A percentile compares a stretch with the other conserved stretches of the same genome.
Evolutionary conservation across 179 eudicot genomes (phyloP).

Genomic region (Vitellaria paradoxa): DNA sequence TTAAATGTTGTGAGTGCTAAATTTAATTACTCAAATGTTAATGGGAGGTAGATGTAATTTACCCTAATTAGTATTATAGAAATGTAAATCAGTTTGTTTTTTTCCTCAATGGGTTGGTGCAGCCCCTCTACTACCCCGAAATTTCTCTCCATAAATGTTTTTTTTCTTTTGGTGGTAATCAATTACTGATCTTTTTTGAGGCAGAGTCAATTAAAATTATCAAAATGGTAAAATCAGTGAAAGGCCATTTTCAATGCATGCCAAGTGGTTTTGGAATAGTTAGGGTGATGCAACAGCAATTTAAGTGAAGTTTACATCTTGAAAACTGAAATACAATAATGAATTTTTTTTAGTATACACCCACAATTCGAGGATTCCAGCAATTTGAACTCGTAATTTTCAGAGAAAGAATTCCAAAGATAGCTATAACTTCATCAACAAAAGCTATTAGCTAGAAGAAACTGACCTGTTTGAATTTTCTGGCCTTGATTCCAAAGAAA

Average conservation of each 20-base stretch:
- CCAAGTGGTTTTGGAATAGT: neutral
- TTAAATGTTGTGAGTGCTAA: no score
- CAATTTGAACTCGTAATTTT: neutral
- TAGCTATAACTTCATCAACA: neutral
- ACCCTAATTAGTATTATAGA: neutral
- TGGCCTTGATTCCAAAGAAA: constrained; percentile 21
- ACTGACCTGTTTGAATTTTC: constrained; percentile 49
- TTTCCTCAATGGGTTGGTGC: neutral
- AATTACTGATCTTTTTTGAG: no score
- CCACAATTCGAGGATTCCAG: neutral
- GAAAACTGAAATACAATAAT: no score
- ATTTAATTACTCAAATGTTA: no score
- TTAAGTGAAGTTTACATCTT: neutral
- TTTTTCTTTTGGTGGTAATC: no score
- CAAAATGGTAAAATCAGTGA: neutral
- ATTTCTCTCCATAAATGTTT: no score
- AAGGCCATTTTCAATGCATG: neutral
- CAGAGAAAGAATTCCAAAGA: neutral
- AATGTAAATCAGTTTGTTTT: neutral
- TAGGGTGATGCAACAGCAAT: no score
- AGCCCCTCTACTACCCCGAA: neutral
- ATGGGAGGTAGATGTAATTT: no score
- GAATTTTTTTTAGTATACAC: neutral
- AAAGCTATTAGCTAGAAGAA: neutral
- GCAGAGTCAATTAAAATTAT: no score